Evolutionary conservation across 2,329 filamentous ascomycete genomes (phyloP), one percentile per base, ranked within the genome.

Genomic region (Diaporthe citriasiana): DNA sequence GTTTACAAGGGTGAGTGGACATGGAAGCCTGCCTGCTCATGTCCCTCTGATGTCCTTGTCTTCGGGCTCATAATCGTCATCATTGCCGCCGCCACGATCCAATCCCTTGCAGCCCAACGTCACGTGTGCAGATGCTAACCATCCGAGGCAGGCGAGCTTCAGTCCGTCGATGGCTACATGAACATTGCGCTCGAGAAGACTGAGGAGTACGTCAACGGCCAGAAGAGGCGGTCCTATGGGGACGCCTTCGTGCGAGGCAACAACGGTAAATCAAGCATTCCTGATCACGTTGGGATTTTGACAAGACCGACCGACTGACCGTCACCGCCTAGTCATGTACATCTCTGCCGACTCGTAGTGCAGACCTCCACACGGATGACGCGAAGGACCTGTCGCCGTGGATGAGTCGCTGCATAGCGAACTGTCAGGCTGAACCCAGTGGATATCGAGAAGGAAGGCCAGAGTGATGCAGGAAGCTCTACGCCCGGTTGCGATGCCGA

Each of bases 81-180:
- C 12, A 15, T 19, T 50, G 15, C 7, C 19, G 3, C 15, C 6
- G 40, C 42, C 22, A 30, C 12, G 13, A n/a, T 55, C 9, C 27
- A 33, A 15, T 9, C 22, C n/a, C 5, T 4, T 3, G 7, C 1
- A 4, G 6, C 25, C 25, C 42, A 7, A 12, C 22, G 3, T 42
- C 33, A 25, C 9, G 15, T 27, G 7, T 55, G 81, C 65, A 81
- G 60, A 38, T 25, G 42, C 73, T 75, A 22, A 75, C 35, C 56
- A 15, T 51, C 56, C 9, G 4, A 15, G 45, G 25, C 76, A 98
- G 96, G 97, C 78, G 95, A 98, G 82, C 89, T 98, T 50, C 95
- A 98, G 83, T 98, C 95, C 0, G 96, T 99, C 66, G 97, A 99
- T 83, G 97, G 97, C 70, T 99, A 98, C 86, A 99, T 99, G 97